Evolutionary conservation across 352 stramenopile genomes (phyloP), one percentile per base, ranked within the genome.

Genomic region (Phytopythium ostracodes): DNA sequence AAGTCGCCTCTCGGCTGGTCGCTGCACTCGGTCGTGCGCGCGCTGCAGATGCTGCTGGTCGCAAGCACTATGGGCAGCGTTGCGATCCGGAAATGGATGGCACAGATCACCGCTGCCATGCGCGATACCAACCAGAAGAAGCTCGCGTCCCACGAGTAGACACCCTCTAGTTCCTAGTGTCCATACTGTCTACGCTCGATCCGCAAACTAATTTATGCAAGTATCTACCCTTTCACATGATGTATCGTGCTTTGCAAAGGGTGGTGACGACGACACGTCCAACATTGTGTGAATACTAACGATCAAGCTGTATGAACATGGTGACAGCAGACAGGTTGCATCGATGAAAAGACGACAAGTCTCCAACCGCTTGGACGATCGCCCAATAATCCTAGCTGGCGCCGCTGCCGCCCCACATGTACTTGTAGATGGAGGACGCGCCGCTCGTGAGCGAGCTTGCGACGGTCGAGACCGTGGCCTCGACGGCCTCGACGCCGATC

Each of bases 341-440:
- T 38, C 33, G 33, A 38, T 38, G 6, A 38, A 11, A 38, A 14
- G n/a, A n/a, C n/a, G n/a, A n/a, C n/a, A n/a, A n/a, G n/a, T n/a
- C n/a, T n/a, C n/a, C n/a, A n/a, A n/a, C n/a, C n/a, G n/a, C n/a
- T n/a, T n/a, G n/a, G n/a, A n/a, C n/a, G n/a, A 5, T 38, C 33
- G 33, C 33, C 33, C n/a, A n/a, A 15, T 25, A 22, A 17, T n/a
- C 25, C 42, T 31, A 50, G 17, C 2, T 18, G 12, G 27, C 27
- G 14, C 15, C 42, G 24, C 53, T 10, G 15, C 61, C 59, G n/a
- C 81, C 85, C 83, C 83, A 94, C 68, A 94, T 81, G 72, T 91
- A 94, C 62, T 90, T 92, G 67, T 91, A 89, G 40, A 94, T 81
- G 40, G 85, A 92, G n/a, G 79, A 88, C 33, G 85, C 85, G 40